These are phyloP conservation scores for Globisporangium parvum DNA, from an alignment of 352 stramenopile species.

Conservation along the genomic window DNA sequence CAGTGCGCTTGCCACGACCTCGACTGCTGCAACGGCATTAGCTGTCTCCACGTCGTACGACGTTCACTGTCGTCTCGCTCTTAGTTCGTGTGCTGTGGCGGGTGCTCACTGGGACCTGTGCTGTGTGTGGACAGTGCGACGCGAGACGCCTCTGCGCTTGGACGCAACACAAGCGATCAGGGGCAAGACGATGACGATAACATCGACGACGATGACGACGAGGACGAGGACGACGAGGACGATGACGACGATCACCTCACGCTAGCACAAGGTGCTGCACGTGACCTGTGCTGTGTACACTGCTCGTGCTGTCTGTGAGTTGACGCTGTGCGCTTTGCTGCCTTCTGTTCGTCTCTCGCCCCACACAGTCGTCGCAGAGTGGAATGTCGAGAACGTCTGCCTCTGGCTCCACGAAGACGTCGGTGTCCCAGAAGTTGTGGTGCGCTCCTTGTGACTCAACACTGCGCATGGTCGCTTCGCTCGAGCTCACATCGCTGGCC, in stretches of 20 bases:
- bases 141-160: not conserved
- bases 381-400: slow-evolving; percentile 79
- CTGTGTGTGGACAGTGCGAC: not conserved
- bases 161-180: not conserved
- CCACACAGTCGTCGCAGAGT: slow-evolving; percentile 53
- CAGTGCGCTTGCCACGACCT: not conserved
- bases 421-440: slow-evolving; percentile 61
- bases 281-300: too few species aligned
- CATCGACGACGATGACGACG: slow-evolving; percentile 24
- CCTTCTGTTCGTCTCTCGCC: not conserved
- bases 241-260: slow-evolving; percentile 54
- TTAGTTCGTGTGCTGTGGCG: too few species aligned
- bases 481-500: not conserved
- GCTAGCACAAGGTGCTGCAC: slow-evolving; percentile 42
- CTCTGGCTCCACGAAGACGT: slow-evolving; percentile 78
- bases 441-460: slow-evolving; percentile 12
- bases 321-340: not conserved
- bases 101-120: not conserved
- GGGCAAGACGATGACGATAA: slow-evolving; percentile 15
- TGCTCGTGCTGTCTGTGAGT: not conserved
- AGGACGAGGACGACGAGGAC: slow-evolving; percentile 37
- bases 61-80: not conserved
- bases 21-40: not conserved
- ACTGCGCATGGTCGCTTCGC: not conserved
- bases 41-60: not conserved